phyloP scores from a whole-genome alignment of 225 moss, liverwort and hornwort species.

The Lunularia cruciata region DNA sequence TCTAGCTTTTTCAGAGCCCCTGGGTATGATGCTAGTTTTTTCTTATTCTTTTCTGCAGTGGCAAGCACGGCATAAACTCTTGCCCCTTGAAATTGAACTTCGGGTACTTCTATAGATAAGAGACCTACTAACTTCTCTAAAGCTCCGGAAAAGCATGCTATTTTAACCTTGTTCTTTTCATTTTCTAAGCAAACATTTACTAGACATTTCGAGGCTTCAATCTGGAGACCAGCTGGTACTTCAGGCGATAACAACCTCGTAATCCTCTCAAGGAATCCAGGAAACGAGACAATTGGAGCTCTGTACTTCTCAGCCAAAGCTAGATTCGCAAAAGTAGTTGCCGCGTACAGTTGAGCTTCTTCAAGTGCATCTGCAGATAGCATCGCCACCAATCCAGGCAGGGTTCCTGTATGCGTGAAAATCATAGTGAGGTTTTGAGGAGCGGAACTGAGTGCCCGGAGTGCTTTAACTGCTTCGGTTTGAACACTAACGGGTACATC shows the following conservation, averaged over 20 bases:
- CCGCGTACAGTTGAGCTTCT: constrained; percentile 14
- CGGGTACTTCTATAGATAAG: constrained; percentile 18
- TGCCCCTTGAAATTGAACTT: constrained; percentile 22
- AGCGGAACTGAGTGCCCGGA: constrained; percentile 15
- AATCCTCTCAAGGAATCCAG: constrained; percentile 16
- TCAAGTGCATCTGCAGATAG: constrained; percentile 16
- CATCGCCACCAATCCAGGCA: constrained; percentile 14
- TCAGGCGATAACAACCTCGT: constrained; percentile 15
- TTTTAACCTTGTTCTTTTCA: constrained; percentile 25
- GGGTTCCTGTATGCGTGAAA: constrained; percentile 11
- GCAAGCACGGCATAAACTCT: constrained; percentile 20
- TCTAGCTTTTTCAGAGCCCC: constrained; percentile 19
- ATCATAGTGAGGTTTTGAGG: constrained; percentile 17
- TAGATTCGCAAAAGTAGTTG: constrained; percentile 21
- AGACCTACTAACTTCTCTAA: constrained; percentile 23
- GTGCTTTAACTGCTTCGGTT: constrained; percentile 12
- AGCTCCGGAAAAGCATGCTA: constrained; percentile 24
- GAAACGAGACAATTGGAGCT: constrained; percentile 7
- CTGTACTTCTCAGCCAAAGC: constrained; percentile 22
- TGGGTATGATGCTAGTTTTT: constrained; percentile 21
- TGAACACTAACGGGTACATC: constrained; percentile 17
- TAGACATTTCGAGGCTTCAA: constrained; percentile 22
- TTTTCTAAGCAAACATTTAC: constrained; percentile 27
- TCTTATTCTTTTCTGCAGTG: constrained; percentile 22
- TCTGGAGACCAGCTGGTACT: constrained; percentile 16